Base-by-base conservation (phyloP, 2,329 filamentous ascomycete genomes). In the Macrophomina tecta region DNA sequence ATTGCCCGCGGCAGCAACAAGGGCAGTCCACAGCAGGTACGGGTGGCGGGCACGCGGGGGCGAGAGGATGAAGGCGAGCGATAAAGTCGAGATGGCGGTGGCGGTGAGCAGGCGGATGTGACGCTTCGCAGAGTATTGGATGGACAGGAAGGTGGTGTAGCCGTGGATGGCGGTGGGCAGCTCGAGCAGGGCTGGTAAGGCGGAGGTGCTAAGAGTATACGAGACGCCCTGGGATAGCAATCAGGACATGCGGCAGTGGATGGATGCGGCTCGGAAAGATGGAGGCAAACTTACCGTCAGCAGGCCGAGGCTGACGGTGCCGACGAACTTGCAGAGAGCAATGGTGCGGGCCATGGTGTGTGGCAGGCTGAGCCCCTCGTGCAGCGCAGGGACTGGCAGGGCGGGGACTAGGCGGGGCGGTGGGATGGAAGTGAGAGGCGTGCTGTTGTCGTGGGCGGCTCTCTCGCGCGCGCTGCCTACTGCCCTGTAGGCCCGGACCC, bases 291-390 rank as follows among this genome's bases (percentile, higher is more conserved):
- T 74, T 87, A 97, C 93, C 68, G 93, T 97, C 78, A 97, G 82
- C 67, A 97, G 86, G 70, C 94, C 94, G 67, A 97, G 86, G 73
- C 91, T 94, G 71, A 97, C 87, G 62, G 93, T 96, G 75, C 94
- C 94, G 72, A 97, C 91, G 78, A 97, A 97, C 83, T 98, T 97
- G 82, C 91, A 88, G 78, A 91, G 82, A 66, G 92, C 89, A 75
- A 97, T 84, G 75, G 89, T 88, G 73, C 86, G 87, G 73, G 87
- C 84, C 87, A 93, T 91, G 79, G 76, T 83, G 65, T 66, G 74
- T 55, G 51, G 16, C 11, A 40, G 58, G 32, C n/a, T 16, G 68
- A 67, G 65, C 30, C 16, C 18, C 58, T 49, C 58, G 56, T 49
- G 30, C 56, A 48, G 56, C 30, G 4, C 28, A 30, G 42, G 34